Conservation (phyloP, 108 stramenopile genomes). For the Cylindrotheca fusiformis region DNA sequence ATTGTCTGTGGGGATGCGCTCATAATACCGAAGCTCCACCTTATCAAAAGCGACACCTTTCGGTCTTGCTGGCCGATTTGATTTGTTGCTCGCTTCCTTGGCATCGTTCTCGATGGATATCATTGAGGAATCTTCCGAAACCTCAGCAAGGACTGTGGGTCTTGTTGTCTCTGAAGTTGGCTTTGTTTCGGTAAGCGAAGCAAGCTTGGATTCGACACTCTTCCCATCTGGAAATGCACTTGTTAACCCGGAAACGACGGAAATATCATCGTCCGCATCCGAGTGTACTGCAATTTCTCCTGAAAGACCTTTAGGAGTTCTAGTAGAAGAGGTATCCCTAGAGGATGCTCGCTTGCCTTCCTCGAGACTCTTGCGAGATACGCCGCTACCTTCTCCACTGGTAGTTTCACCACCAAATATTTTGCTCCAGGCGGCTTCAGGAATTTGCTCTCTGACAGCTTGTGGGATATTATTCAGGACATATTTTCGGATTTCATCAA, state of each 20-base stretch:
- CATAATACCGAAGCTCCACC: conserved; percentile 49
- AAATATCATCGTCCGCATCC: conserved; percentile 8
- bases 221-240: conserved; percentile 23
- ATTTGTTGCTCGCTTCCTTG: not conserved
- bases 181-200: not conserved
- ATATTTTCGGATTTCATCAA: conserved; percentile 23
- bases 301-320: not conserved
- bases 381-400: not conserved
- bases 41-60: conserved; percentile 26
- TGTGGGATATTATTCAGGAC: conserved; percentile 21
- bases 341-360: not conserved
- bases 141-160: not conserved
- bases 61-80: no score
- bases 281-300: not conserved
- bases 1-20: conserved; percentile 47
- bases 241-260: conserved; percentile 13
- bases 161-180: not conserved
- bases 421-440: conserved; percentile 22
- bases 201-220: conserved; percentile 6
- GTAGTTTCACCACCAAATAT: conserved; percentile 13
- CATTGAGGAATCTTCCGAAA: not conserved
- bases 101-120: not conserved
- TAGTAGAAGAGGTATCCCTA: not conserved
- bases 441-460: conserved; percentile 22
- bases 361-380: not conserved